Percentiles rank a stretch among this genome's conserved stretches.
Evolutionary conservation across 129 eudicot species (phyloP).

Genomic region (Centella asiatica): DNA sequence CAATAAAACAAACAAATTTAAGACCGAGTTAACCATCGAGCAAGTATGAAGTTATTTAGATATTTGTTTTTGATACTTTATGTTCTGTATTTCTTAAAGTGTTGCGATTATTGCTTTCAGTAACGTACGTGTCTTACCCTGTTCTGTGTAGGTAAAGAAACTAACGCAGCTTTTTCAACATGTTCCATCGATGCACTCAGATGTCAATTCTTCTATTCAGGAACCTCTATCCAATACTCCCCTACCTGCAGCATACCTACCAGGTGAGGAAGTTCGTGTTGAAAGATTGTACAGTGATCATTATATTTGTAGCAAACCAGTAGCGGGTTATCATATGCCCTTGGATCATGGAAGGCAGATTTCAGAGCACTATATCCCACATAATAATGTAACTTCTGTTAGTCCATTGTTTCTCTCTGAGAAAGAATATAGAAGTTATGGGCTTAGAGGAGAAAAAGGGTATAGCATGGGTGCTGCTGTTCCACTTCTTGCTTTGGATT

Average conservation of each 20-base stretch:
- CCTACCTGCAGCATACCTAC: background rate
- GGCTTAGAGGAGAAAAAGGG: conserved; percentile 13
- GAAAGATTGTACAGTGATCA: background rate
- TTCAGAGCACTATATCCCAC: background rate
- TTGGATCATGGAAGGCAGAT: conserved; percentile 1
- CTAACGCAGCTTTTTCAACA: background rate
- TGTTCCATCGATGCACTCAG: background rate
- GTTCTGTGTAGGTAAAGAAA: conserved; percentile 1
- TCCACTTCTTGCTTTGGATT: background rate
- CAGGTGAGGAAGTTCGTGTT: background rate
- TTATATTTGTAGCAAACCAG: background rate
- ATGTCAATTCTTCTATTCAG: conserved; percentile 2
- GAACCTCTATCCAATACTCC: background rate
- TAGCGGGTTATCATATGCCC: background rate
- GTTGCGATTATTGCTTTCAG: background rate
- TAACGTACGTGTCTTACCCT: background rate
- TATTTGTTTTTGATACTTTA: background rate
- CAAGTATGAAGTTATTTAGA: background rate
- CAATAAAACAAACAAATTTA: conserved; percentile 4
- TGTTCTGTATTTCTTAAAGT: background rate
- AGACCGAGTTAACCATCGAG: conserved; percentile 2
- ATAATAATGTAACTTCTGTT: background rate
- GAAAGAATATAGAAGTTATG: conserved; percentile 12
- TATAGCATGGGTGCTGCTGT: background rate
- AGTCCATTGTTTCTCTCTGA: conserved; percentile 5